A percentile compares a stretch with the other conserved stretches of the same genome.
Evolutionary conservation across 306 rosid genomes (phyloP).

Genomic region (Adenanthera pavonina): DNA sequence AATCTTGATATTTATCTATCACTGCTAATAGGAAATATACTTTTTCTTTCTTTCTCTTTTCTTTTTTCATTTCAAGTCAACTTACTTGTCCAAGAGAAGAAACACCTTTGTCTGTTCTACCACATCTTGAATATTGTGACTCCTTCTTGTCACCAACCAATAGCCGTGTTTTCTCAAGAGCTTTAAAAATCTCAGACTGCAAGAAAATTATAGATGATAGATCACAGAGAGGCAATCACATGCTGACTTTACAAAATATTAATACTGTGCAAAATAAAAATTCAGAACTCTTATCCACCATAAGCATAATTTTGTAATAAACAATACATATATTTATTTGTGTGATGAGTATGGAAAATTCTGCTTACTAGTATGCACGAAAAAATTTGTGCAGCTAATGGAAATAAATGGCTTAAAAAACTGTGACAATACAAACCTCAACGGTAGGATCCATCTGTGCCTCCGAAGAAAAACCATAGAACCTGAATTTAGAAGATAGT

Average conservation of each 20-base stretch:
- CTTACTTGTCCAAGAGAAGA: conserved; percentile 98
- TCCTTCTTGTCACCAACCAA: conserved; percentile 84
- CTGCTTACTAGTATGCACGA: conserved; percentile 27
- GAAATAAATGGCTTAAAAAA: conserved; percentile 25
- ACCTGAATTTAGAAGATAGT: conserved; percentile 58
- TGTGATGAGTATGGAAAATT: conserved; percentile 33
- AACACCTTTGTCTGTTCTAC: conserved; percentile 96
- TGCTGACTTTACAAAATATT: conserved; percentile 14
- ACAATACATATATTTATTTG: not conserved
- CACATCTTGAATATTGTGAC: conserved; percentile 91
- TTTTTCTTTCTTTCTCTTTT: not conserved
- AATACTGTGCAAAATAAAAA: not conserved
- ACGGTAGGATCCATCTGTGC: conserved; percentile 91
- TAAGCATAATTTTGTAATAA: not conserved
- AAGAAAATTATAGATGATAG: conserved; percentile 32
- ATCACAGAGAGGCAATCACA: conserved; percentile 32
- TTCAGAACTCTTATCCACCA: conserved; percentile 30
- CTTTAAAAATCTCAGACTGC: conserved; percentile 90
- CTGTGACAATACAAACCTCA: conserved; percentile 62
- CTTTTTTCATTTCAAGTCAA: conserved; percentile 21
- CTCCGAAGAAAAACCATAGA: conserved; percentile 92
- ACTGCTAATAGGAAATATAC: conserved; percentile 22
- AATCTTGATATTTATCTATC: conserved; percentile 28
- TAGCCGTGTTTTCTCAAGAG: conserved; percentile 76
- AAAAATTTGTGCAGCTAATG: conserved; percentile 31